Percentiles rank a stretch among this genome's conserved stretches.
These are phyloP conservation scores for Eutrema japonicum DNA, from an alignment of 345 rosid species.

Conservation along the genomic window DNA sequence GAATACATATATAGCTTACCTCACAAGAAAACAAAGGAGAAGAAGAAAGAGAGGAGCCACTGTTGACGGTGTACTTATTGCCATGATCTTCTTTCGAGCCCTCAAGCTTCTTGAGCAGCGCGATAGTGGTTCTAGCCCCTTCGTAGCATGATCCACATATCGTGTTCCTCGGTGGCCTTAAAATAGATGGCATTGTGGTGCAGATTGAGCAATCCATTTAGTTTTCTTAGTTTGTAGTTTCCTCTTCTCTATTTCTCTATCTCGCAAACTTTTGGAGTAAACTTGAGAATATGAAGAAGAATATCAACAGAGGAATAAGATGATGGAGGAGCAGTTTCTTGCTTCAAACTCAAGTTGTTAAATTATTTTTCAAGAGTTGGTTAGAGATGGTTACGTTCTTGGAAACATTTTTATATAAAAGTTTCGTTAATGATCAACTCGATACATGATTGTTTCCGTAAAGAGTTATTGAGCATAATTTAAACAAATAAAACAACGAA, in stretches of 20 bases:
- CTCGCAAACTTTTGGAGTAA: not conserved
- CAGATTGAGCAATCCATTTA: slow-evolving; percentile 87
- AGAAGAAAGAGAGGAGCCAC: slow-evolving; percentile 36
- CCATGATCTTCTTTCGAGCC: slow-evolving; percentile 40
- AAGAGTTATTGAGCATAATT: slow-evolving; percentile 42
- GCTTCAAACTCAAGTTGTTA: slow-evolving; percentile 38
- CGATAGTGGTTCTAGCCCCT: slow-evolving; percentile 59
- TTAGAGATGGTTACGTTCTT: slow-evolving; percentile 43
- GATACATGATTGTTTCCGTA: slow-evolving; percentile 34
- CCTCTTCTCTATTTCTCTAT: slow-evolving; percentile 1
- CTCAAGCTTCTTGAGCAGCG: slow-evolving; percentile 62
- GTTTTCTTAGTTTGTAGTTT: not conserved
- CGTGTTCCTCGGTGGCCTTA: slow-evolving; percentile 87
- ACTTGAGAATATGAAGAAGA: slow-evolving; percentile 29
- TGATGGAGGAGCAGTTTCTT: slow-evolving; percentile 39
- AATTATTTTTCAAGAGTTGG: slow-evolving; percentile 41
- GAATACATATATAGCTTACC: slow-evolving; percentile 54
- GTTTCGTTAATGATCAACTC: slow-evolving; percentile 28
- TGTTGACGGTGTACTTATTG: slow-evolving; percentile 30
- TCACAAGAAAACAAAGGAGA: slow-evolving; percentile 55
- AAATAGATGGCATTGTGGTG: slow-evolving; percentile 66
- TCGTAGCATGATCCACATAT: slow-evolving; percentile 83
- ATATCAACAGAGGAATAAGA: not conserved
- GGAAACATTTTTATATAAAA: slow-evolving; percentile 16
- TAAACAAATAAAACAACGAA: slow-evolving; percentile 29